Evolutionary conservation across 306 rosid genomes (phyloP).

Genomic region (Macrotyloma uniflorum): DNA sequence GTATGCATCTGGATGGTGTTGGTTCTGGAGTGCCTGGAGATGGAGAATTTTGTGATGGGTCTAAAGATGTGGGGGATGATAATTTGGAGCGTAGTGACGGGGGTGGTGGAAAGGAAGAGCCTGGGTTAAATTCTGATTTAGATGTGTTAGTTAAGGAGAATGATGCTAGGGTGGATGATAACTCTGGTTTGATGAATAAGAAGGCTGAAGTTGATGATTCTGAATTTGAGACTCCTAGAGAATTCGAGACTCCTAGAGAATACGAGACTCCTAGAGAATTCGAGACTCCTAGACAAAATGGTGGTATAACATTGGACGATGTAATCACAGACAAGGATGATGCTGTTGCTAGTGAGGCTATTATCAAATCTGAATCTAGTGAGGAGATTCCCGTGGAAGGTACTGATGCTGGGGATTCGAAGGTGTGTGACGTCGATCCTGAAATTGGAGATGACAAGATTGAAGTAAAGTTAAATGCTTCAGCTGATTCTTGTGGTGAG

Average conservation of each 20-base stretch:
- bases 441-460: conserved; percentile 37
- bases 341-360: conserved; percentile 39
- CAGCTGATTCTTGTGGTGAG: conserved; percentile 35
- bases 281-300: conserved; percentile 41
- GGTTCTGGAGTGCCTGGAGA: conserved; percentile 49
- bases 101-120: conserved; percentile 46
- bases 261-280: conserved; percentile 39
- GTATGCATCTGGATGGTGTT: conserved; percentile 35
- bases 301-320: conserved; percentile 37
- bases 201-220: conserved; percentile 49
- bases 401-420: conserved; percentile 39
- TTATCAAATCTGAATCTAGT: conserved; percentile 42
- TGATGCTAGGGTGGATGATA: conserved; percentile 40
- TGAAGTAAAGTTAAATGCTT: conserved; percentile 36
- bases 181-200: conserved; percentile 21
- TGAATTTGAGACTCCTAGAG: conserved; percentile 41
- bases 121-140: conserved; percentile 40
- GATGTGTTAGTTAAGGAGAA: conserved; percentile 36
- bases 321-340: conserved; percentile 42
- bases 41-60: conserved; percentile 39
- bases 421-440: conserved; percentile 35
- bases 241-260: conserved; percentile 41
- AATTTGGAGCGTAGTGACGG: conserved; percentile 29
- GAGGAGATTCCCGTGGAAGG: conserved; percentile 40
- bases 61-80: conserved; percentile 29